Percentiles rank a stretch among this genome's conserved stretches.
Evolutionary conservation across 805 yeast species (phyloP).

Genomic region (Wickerhamomyces bovis): DNA sequence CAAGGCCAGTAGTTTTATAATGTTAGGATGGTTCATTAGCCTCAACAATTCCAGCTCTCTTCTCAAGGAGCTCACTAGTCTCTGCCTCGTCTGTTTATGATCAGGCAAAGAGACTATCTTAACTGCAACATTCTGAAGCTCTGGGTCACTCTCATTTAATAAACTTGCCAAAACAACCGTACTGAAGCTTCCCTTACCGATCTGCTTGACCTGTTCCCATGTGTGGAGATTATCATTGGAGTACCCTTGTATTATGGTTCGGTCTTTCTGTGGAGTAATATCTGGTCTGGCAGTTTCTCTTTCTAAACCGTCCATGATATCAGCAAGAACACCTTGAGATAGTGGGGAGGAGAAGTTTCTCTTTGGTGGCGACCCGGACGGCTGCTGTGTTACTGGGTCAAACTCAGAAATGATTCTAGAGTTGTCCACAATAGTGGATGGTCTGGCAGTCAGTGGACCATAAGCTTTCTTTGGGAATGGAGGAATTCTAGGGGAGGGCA

Average conservation of each 20-base stretch:
- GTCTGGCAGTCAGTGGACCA: constrained; percentile 12
- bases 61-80: constrained; percentile 56
- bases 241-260: constrained; percentile 10
- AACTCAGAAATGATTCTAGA: constrained; percentile 34
- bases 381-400: constrained; percentile 17
- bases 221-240: constrained; percentile 12
- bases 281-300: background rate
- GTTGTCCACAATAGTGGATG: constrained; percentile 1
- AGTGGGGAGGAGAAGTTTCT: constrained; percentile 18
- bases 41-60: constrained; percentile 70
- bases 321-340: background rate
- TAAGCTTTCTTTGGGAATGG: constrained; percentile 10
- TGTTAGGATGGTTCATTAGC: constrained; percentile 58
- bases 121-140: constrained; percentile 50
- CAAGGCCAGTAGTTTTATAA: constrained; percentile 54
- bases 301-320: background rate
- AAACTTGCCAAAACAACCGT: constrained; percentile 47
- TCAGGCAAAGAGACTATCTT: constrained; percentile 49
- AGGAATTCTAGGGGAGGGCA: constrained; percentile 2
- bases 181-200: constrained; percentile 70
- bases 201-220: constrained; percentile 33
- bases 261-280: background rate
- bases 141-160: constrained; percentile 11
- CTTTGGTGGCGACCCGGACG: constrained; percentile 9
- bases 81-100: constrained; percentile 36